Evolutionary conservation across 176 grass and related monocot genomes (phyloP), one percentile per base, ranked within the genome.

Genomic region (Juncus effusus): DNA sequence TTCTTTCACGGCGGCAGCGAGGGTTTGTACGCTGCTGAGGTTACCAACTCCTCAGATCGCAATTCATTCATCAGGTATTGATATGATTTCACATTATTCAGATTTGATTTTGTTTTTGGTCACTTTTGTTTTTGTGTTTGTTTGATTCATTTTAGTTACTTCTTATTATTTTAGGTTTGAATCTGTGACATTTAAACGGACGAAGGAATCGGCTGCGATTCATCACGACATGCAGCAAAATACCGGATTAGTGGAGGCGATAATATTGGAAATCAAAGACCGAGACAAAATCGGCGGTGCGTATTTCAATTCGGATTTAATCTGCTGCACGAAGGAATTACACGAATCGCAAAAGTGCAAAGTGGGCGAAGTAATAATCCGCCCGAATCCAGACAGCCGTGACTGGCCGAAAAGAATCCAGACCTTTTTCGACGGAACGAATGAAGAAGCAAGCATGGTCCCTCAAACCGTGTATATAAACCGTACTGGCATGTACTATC

Each of bases 1-100:
- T 99, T 99, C 73, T 93, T 99, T 81, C 94, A 99, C 74, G 94
- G 85, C 56, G 94, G 94, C 10, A 99, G 94, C 76, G 94, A 99
- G 89, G 94, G 89, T 38, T 85, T 99, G 65, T 90, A 93, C 72
- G 89, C 94, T 55, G 92, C 88, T 42, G 72, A 77, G 37, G 56
- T 69, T 36, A 76, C 82, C 39, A 88, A 78, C 36, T 69, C 82
- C 15, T 79, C 84, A 19, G 74, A 82, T 59, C 74, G 74, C 44
- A 67, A 84, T 6, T 97, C 94, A 49, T 93, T 87, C 80, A 84
- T 99, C 69, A 82, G 80, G 94, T 99, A 62, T 74, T 36, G n/a
- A 15, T 37, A 11, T 42, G 60, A 3, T 57, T 4, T 58, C 12
- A 38, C 28, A 49, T 60, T 74, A 16, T 5, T 19, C 50, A 16